Evolutionary conservation across 2,329 filamentous ascomycete genomes (phyloP).

Genomic region (Microdochium paspali): DNA sequence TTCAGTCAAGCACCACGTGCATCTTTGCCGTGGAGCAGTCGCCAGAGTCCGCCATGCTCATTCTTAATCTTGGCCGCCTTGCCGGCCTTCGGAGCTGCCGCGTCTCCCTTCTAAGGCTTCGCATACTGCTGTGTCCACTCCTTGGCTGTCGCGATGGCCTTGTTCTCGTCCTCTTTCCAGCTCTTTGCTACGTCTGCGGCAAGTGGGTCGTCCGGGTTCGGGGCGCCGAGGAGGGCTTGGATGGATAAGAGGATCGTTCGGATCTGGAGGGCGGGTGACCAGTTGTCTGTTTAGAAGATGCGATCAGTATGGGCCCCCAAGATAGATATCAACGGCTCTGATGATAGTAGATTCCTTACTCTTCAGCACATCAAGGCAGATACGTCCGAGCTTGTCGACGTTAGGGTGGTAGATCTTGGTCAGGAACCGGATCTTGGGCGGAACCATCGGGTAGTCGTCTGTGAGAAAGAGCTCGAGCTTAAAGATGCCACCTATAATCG

Average conservation of each 20-base stretch:
- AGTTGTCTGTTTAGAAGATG: conserved; percentile 61
- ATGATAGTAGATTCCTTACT: conserved; percentile 44
- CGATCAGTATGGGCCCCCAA: conserved; percentile 12
- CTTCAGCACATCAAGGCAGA: conserved; percentile 95
- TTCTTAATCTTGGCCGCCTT: neutral
- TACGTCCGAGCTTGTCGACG: conserved; percentile 93
- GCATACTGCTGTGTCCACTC: conserved; percentile 89
- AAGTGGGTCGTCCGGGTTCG: conserved; percentile 96
- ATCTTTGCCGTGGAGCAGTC: too few species aligned
- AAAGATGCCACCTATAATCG: conserved; percentile 64
- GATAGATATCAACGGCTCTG: neutral
- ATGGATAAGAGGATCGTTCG: conserved; percentile 98
- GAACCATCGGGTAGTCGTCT: conserved; percentile 98
- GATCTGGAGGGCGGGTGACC: conserved; percentile 96
- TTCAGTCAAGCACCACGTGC: too few species aligned
- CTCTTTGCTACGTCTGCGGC: conserved; percentile 95
- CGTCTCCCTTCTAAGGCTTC: conserved; percentile 29
- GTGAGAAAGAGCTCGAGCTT: conserved; percentile 96
- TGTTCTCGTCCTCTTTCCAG: conserved; percentile 94
- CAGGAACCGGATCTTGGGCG: conserved; percentile 94
- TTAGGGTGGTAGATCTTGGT: conserved; percentile 99
- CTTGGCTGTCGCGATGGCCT: conserved; percentile 82
- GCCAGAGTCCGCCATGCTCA: too few species aligned
- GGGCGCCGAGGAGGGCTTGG: conserved; percentile 88
- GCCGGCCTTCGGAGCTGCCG: neutral